Percentiles rank a stretch among this genome's conserved stretches.
Evolutionary conservation across 306 rosid species (phyloP).

Genomic region (Canavalia ensiformis): DNA sequence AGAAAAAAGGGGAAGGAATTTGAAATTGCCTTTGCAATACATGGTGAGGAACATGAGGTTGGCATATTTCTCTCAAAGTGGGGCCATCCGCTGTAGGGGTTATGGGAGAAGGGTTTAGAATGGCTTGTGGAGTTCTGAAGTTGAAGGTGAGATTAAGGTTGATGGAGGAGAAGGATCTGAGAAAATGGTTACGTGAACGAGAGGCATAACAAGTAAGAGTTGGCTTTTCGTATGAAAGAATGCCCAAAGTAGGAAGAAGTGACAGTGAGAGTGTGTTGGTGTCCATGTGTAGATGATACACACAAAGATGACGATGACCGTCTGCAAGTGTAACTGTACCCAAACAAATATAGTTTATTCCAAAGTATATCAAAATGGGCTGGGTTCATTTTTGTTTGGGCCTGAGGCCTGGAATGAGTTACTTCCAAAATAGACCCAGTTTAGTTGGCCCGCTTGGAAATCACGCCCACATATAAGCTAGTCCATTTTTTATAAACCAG

Average conservation of each 20-base stretch:
- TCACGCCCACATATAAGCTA: too few species aligned
- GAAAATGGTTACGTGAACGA: constrained; percentile 41
- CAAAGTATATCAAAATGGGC: not conserved
- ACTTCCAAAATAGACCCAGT: too few species aligned
- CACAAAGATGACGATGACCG: not conserved
- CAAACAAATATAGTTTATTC: not conserved
- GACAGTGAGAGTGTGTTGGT: constrained; percentile 11
- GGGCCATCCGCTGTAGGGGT: constrained; percentile 32
- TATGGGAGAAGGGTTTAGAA: constrained; percentile 49
- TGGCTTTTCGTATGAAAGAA: constrained; percentile 21
- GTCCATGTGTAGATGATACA: constrained; percentile 26
- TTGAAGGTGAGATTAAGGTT: constrained; percentile 34
- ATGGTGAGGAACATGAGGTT: constrained; percentile 66
- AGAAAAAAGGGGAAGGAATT: not conserved
- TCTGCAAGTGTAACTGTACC: too few species aligned
- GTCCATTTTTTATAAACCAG: too few species aligned
- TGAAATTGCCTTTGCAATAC: constrained; percentile 63
- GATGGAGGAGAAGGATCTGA: constrained; percentile 12
- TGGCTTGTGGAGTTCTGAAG: constrained; percentile 48
- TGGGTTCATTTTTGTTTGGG: too few species aligned
- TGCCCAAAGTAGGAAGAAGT: constrained; percentile 41
- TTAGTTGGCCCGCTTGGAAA: too few species aligned
- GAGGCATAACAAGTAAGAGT: not conserved
- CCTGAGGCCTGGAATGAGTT: too few species aligned
- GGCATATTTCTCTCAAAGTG: constrained; percentile 70